These are phyloP conservation scores for Allium fistulosum DNA, from an alignment of 106 monocot genomes.

Conservation along the genomic window DNA sequence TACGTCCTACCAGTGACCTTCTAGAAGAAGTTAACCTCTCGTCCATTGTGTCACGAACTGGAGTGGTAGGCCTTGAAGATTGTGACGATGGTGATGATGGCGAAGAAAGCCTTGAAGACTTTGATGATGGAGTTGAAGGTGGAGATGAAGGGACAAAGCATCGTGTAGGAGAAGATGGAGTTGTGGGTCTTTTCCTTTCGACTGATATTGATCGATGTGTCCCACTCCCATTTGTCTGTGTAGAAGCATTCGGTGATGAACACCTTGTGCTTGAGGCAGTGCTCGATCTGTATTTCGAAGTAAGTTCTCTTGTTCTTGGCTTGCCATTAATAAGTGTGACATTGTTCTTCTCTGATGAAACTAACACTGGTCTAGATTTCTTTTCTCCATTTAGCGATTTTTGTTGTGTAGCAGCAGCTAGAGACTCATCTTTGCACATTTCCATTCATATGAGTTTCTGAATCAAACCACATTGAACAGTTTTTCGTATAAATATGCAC, in stretches of 20 bases:
- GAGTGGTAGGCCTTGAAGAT: slow-evolving; percentile 46
- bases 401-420: not conserved
- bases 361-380: slow-evolving; percentile 34
- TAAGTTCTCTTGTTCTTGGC: slow-evolving; percentile 15
- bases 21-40: slow-evolving; percentile 30
- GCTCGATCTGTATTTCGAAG: slow-evolving; percentile 57
- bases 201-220: slow-evolving; percentile 55
- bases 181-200: slow-evolving; percentile 47
- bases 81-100: slow-evolving; percentile 21
- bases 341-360: slow-evolving; percentile 73
- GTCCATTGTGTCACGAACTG: slow-evolving; percentile 32
- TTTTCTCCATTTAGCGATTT: slow-evolving; percentile 19
- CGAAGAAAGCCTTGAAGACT: slow-evolving; percentile 14
- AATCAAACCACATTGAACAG: slow-evolving; percentile 27
- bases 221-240: not conserved
- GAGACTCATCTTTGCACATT: slow-evolving; percentile 13
- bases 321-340: slow-evolving; percentile 22
- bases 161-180: slow-evolving; percentile 21
- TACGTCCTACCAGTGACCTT: slow-evolving; percentile 15
- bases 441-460: slow-evolving; percentile 35
- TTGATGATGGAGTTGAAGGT: slow-evolving; percentile 21
- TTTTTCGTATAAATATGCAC: not conserved
- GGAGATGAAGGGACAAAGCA: slow-evolving; percentile 3
- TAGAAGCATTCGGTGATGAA: slow-evolving; percentile 33
- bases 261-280: slow-evolving; percentile 14